Percentiles rank a stretch among this genome's conserved stretches.
These are phyloP conservation scores for Dianthus caryophyllus DNA, from an alignment of 148 eudicot genomes.

Conservation along the genomic window DNA sequence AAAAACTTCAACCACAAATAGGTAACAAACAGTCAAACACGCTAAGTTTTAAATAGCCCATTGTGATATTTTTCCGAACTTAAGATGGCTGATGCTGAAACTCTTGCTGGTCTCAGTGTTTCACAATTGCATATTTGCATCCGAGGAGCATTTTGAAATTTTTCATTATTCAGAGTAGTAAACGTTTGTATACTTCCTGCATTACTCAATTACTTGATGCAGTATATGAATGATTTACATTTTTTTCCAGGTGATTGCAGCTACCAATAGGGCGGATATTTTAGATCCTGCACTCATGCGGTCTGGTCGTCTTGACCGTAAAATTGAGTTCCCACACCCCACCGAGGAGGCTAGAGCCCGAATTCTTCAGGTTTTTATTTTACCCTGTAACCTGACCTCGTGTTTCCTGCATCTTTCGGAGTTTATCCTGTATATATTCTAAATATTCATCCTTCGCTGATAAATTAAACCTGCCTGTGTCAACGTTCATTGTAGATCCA, in stretches of 20 bases:
- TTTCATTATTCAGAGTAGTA: too few species aligned
- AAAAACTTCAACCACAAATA: too few species aligned
- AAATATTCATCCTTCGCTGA: background rate
- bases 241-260: slow-evolving; percentile 75
- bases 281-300: slow-evolving; percentile 96
- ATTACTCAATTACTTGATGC: too few species aligned
- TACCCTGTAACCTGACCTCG: background rate
- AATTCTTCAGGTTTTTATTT: slow-evolving; percentile 63
- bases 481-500: slow-evolving; percentile 52
- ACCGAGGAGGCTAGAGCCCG: slow-evolving; percentile 97
- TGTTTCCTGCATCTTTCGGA: background rate
- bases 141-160: too few species aligned
- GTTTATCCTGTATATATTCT: too few species aligned
- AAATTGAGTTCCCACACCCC: slow-evolving; percentile 99
- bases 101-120: too few species aligned
- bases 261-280: slow-evolving; percentile 95
- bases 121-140: too few species aligned
- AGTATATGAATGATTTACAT: background rate
- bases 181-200: too few species aligned
- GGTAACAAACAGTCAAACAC: too few species aligned
- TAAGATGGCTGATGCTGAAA: too few species aligned
- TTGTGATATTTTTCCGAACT: too few species aligned
- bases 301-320: slow-evolving; percentile 95
- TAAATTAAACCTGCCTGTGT: background rate
- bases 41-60: too few species aligned